Percentiles rank a stretch among this genome's conserved stretches.
phyloP scores from a whole-genome alignment of 2,329 filamentous ascomycete genomes.

The Aureobasidium musti region DNA sequence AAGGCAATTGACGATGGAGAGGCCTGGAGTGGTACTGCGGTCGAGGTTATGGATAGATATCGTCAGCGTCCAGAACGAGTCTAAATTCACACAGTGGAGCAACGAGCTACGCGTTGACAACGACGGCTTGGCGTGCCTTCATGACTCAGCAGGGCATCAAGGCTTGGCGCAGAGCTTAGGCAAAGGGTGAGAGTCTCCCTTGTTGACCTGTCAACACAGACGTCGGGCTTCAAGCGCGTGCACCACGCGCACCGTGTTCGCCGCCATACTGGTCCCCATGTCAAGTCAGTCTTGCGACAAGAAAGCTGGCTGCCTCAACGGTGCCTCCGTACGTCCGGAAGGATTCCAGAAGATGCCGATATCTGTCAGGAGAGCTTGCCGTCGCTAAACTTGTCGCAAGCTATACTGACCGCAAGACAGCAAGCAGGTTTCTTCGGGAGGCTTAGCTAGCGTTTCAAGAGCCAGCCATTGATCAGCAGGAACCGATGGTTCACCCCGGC shows the following conservation, averaged over 20 bases:
- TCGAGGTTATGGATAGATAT: too few species aligned
- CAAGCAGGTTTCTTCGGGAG: background rate
- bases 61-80: too few species aligned
- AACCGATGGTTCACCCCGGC: too few species aligned
- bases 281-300: background rate
- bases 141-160: background rate
- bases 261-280: background rate
- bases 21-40: too few species aligned
- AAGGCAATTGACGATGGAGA: too few species aligned
- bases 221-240: background rate
- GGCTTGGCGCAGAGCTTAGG: background rate
- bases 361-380: background rate
- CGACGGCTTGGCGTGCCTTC: background rate
- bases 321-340: background rate
- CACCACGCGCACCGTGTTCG: background rate
- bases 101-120: background rate
- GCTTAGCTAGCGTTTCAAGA: background rate
- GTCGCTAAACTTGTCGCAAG: background rate
- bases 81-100: too few species aligned
- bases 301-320: background rate
- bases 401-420: background rate
- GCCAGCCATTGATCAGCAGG: background rate
- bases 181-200: background rate
- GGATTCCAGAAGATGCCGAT: background rate
- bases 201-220: background rate